A percentile compares a stretch with the other conserved stretches of the same genome.
Conservation (phyloP, 164 flowering plant genomes). For the Euptelea pleiosperma region DNA sequence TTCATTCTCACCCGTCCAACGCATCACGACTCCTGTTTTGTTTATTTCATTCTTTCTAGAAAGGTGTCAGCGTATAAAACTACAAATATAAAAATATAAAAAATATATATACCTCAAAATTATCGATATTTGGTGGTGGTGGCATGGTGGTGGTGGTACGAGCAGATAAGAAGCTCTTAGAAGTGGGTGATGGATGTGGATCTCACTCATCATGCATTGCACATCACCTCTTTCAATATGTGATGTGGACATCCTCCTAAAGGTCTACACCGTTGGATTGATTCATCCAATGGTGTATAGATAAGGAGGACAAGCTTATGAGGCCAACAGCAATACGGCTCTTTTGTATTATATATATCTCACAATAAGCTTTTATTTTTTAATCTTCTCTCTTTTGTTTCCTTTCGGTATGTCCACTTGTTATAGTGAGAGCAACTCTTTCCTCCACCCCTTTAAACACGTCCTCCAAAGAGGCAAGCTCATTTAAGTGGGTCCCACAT, state of each 20-base stretch:
- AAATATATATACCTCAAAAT: too few relatives aligned
- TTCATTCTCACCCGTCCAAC: slow-evolving; percentile 9
- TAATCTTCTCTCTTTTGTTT: background rate
- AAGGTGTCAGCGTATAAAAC: too few relatives aligned
- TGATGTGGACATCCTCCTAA: too few relatives aligned
- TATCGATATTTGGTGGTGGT: background rate
- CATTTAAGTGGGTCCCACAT: slow-evolving; percentile 8
- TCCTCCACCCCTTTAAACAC: background rate
- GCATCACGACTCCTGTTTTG: background rate
- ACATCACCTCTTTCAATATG: too few relatives aligned
- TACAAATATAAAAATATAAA: too few relatives aligned
- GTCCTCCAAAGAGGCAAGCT: background rate
- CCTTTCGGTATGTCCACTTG: slow-evolving; percentile 2
- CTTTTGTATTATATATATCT: slow-evolving; percentile 1
- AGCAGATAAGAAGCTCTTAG: slow-evolving; percentile 2
- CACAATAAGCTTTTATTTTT: background rate
- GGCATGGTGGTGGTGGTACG: slow-evolving; percentile 20
- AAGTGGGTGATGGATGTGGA: slow-evolving; percentile 22
- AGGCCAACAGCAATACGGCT: too few relatives aligned
- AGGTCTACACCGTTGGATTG: too few relatives aligned
- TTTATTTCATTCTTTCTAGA: background rate
- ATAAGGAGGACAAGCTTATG: too few relatives aligned
- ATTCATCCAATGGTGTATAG: too few relatives aligned
- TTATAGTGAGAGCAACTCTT: background rate
- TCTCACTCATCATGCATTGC: slow-evolving; percentile 14